Base-by-base conservation (phyloP, 2,329 filamentous ascomycete genomes). In the Achaetomium macrosporum region DNA sequence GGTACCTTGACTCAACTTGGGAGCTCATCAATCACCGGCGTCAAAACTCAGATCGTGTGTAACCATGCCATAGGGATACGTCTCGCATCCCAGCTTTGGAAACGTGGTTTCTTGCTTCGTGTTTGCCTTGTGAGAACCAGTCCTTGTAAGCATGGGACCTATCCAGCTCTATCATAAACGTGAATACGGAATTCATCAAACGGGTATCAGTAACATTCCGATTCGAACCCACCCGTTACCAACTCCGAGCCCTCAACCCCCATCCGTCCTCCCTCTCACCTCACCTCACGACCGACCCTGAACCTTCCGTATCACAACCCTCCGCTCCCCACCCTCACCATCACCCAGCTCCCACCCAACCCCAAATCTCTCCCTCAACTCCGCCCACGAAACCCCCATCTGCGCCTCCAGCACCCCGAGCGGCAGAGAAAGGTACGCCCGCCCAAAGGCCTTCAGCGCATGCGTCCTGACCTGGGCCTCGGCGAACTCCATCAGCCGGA, bases 331-430 rank as follows among this genome's bases (percentile, higher is more conserved):
- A 73, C 86, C 40, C 79, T 76, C 5, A 80, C 84, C 43, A 5
- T 88, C 85, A 39, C 88, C 84, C 62, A 88, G 73, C 64, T 90
- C 82, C 93, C 93, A 99, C 0, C 90, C 90, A 1, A 97, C 86
- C 2, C 83, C 83, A 64, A 88, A 83, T 59, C 80, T 74, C 33
- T 79, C 76, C 53, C 71, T 78, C 64, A 97, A 71, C 47, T 82
- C 81, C 11, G 81, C 75, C 90, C 92, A 99, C n/a, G 71, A 74
- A 60, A 79, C 75, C 44, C 82, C 83, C 5, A 87, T 78, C 53
- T 81, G 77, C 64, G 76, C 78, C 70, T 93, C 88, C 47, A 96
- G 70, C 67, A 85, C 89, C 3, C 65, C 66, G 54, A 79, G 69
- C 49, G 90, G 87, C 9, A 90, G 84, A 17, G 73, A 81, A 59